Conservation (phyloP, 2,329 filamentous ascomycete species). For the Fusarium keratoplasticum region DNA sequence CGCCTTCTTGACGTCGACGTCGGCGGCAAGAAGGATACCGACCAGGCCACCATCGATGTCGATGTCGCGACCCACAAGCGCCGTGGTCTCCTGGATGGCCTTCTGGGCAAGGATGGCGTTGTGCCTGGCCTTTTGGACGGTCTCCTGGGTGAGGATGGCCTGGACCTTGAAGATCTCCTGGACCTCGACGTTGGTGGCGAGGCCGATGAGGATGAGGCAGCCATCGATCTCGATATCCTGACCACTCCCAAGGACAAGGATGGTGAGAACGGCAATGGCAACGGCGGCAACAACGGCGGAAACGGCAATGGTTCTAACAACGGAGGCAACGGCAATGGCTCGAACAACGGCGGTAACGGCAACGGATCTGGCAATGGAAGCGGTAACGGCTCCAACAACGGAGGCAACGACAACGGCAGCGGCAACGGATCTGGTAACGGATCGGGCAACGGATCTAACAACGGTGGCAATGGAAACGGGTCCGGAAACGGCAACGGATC, state of each 20-base stretch:
- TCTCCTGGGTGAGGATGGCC: not conserved
- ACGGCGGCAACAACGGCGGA: conserved; percentile 26
- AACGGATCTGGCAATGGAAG: not conserved
- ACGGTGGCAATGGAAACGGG: not conserved
- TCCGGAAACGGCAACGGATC: not conserved
- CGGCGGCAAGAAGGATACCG: conserved; percentile 15
- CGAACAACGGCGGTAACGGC: conserved; percentile 47
- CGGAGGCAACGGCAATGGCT: conserved; percentile 48
- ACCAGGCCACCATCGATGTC: conserved; percentile 23
- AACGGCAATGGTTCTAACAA: not conserved
- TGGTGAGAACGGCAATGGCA: conserved; percentile 47
- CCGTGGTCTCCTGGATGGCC: not conserved
- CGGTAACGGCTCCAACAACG: not conserved
- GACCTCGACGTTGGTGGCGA: conserved; percentile 29
- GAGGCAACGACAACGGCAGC: not conserved
- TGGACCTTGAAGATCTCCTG: not conserved
- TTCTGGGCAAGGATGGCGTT: not conserved
- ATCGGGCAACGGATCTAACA: not conserved
- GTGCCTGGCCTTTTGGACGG: not conserved
- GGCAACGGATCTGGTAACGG: not conserved
- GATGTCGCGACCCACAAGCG: conserved; percentile 19
- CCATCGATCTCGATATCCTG: conserved; percentile 22
- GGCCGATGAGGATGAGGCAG: conserved; percentile 14
- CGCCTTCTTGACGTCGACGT: conserved; percentile 6
- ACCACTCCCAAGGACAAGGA: conserved; percentile 1